Evolutionary conservation across 1,284 basidiomycete species (phyloP), one percentile per base, ranked within the genome.

Genomic region (Pascua sp.): DNA sequence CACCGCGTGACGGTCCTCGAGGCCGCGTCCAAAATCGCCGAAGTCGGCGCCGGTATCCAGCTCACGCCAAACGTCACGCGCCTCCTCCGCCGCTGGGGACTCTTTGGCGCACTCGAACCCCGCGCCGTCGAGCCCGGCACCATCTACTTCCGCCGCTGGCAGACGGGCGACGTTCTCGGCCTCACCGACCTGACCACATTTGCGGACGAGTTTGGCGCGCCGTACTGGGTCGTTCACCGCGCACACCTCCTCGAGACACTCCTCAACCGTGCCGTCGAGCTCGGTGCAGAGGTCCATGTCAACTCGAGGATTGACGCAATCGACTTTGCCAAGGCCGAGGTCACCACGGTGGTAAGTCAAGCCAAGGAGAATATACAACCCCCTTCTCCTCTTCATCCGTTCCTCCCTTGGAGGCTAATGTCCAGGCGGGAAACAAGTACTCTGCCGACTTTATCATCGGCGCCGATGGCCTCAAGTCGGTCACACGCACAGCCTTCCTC

Each of bases 181-280:
- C 80, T 78, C 73, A 81, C 78, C 12, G 69, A 63, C 53, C 80
- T 78, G 75, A 63, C 75, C 15, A 65, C 60, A 5, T 79, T 82
- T 69, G 78, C 79, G 42, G 60, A 71, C 10, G 72, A 77, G 10
- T 75, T 81, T 51, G 81, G 79, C 9, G 76, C 81, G 1, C 83
- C 83, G 0, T 84, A 83, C 60, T 83, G 81, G 64, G 81, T 83
- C 59, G 72, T 80, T 49, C 78, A 87, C 81, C 83, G 86, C 54
- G 83, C 82, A 12, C 82, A 85, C 55, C 79, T 87, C 42, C 81
- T 84, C 61, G 70, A 77, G 10, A 72, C 84, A 15, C 73, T 86
- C 12, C 80, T 79, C 59, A 81, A 82, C 24, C 76, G 82, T 39
- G 81, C 81, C 10, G 64, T 65, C 5, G 77, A 80, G 0, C 71